Conservation (phyloP, 2,329 filamentous ascomycete species). For the Aspergillus sergii region DNA sequence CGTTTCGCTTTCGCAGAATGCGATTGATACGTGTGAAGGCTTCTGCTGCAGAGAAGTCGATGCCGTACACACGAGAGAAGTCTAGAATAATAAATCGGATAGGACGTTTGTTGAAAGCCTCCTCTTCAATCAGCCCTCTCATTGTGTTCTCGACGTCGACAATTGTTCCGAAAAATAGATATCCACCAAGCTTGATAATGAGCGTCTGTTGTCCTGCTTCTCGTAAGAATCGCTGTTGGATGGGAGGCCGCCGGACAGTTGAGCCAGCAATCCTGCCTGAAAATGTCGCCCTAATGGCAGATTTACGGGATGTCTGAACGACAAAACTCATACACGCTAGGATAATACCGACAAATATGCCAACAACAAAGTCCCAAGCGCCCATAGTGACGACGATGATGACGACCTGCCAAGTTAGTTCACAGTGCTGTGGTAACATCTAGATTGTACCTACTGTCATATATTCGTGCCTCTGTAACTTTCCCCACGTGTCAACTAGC, state of each 20-base stretch:
- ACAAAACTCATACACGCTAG: conserved; percentile 90
- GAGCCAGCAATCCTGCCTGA: conserved; percentile 87
- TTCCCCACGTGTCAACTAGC: conserved; percentile 83
- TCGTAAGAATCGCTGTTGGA: conserved; percentile 83
- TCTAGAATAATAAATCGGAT: conserved; percentile 91
- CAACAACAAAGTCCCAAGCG: conserved; percentile 92
- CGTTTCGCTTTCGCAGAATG: conserved; percentile 73
- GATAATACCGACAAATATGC: conserved; percentile 88
- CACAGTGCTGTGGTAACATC: neutral
- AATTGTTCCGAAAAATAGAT: conserved; percentile 98
- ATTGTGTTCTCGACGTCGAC: conserved; percentile 92
- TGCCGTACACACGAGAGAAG: conserved; percentile 82
- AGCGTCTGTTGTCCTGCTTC: conserved; percentile 86
- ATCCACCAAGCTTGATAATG: conserved; percentile 88
- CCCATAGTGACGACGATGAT: conserved; percentile 95
- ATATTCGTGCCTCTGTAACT: conserved; percentile 84
- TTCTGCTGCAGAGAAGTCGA: conserved; percentile 95
- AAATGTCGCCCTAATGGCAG: conserved; percentile 87
- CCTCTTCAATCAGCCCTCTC: conserved; percentile 77
- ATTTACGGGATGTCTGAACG: conserved; percentile 85
- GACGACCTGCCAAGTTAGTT: conserved; percentile 59
- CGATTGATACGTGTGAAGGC: conserved; percentile 92
- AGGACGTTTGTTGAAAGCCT: conserved; percentile 73
- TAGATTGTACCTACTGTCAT: conserved; percentile 63
- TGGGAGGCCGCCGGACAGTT: conserved; percentile 86